Evolutionary conservation across 805 yeast species (phyloP), one percentile per base, ranked within the genome.

Genomic region (Yamadazyma nakazawae): DNA sequence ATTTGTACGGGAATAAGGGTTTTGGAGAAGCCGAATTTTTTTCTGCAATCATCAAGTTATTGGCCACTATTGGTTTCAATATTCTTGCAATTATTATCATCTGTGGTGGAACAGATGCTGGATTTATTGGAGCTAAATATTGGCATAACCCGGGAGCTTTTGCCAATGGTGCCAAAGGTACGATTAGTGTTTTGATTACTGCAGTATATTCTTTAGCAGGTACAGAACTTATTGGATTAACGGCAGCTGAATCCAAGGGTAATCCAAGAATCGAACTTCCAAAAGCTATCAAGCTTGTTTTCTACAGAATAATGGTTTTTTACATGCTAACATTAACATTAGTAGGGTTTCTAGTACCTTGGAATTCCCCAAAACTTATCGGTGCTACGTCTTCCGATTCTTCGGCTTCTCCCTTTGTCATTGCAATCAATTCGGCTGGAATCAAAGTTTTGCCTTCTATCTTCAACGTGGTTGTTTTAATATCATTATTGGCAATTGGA

Each of bases 121-220:
- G 74, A 5, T 68, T 50, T 50, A 63, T 70, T 39, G 75, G 75
- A 8, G 67, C 58, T 19, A 59, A 58, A 46, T 53, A 68, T 54
- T 70, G 74, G 73, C 62, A 59, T 47, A 51, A 60, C 21, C 69
- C 72, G 0, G 71, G 71, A 11, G 57, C 72, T 1, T 68, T 70
- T 48, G 61, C 67, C 31, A 53, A 66, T 40, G 81, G 81, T 2
- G 63, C 64, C 43, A 70, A 70, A 49, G 75, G 75, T 1, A 62
- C 67, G 28, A 59, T 68, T 11, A 60, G 68, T 9, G 74, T 68
- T 17, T 62, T 69, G 46, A 61, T 70, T 43, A 61, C 72, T 0
- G 75, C 75, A 25, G 67, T 72, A 1, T 70, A 69, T 56, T 68
- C 74, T 14, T 61, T 70, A 49, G 74, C 75, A 9, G 75, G 75